These are phyloP conservation scores for Penicillium hordei DNA, from an alignment of 2,329 filamentous ascomycete genomes.

Conservation along the genomic window DNA sequence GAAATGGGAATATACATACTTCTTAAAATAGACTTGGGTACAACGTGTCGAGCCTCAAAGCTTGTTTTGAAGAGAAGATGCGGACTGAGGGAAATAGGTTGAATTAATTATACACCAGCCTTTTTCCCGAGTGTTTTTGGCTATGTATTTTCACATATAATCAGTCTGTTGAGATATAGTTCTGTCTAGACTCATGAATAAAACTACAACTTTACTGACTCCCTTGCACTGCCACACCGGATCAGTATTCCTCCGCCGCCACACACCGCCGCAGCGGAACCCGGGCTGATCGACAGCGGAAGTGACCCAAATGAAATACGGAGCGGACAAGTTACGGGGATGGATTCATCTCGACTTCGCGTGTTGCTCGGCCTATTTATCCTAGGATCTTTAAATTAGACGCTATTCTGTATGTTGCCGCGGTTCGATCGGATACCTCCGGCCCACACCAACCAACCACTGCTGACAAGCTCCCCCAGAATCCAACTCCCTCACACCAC, in stretches of 20 bases:
- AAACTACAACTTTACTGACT: neutral
- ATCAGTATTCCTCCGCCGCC: constrained; percentile 31
- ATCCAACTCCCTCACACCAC: constrained; percentile 7
- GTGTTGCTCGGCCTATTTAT: constrained; percentile 3
- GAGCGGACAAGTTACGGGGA: constrained; percentile 13
- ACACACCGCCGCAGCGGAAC: constrained; percentile 25
- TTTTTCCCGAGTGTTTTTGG: neutral
- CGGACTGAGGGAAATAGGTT: neutral
- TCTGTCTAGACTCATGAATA: neutral
- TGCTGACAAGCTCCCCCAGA: constrained; percentile 18
- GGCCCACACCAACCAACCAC: neutral
- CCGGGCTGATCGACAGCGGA: constrained; percentile 32
- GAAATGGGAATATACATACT: neutral
- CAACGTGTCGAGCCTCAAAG: constrained; percentile 2
- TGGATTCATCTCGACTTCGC: constrained; percentile 14
- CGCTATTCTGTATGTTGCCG: constrained; percentile 1
- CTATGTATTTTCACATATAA: neutral
- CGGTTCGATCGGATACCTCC: neutral
- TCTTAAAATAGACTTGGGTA: neutral
- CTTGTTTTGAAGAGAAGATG: neutral
- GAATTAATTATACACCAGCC: too few relatives aligned
- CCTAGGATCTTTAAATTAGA: neutral
- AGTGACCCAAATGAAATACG: constrained; percentile 27
- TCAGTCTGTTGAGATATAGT: neutral
- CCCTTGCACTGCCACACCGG: constrained; percentile 29